phyloP scores from a whole-genome alignment of 2,329 filamentous ascomycete genomes.

The Hypoxylon sp. region DNA sequence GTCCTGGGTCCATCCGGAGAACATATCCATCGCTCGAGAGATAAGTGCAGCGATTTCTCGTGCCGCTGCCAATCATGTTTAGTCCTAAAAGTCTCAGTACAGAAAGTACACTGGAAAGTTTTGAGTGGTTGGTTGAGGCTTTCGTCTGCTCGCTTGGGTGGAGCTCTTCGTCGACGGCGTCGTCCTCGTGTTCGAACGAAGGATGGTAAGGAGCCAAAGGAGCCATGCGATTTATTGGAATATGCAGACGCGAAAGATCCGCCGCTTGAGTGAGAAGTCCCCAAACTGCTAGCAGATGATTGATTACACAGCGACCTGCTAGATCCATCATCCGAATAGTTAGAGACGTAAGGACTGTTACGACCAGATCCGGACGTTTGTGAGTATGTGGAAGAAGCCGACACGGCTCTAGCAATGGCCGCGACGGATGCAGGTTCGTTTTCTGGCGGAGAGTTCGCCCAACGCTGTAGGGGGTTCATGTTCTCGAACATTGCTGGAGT shows the following conservation, averaged over 20 bases:
- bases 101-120: constrained; percentile 78
- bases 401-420: constrained; percentile 71
- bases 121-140: constrained; percentile 63
- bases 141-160: constrained; percentile 58
- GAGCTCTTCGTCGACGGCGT: constrained; percentile 65
- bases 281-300: constrained; percentile 73
- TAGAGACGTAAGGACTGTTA: constrained; percentile 70
- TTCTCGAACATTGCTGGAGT: constrained; percentile 66
- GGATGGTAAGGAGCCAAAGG: constrained; percentile 65
- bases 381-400: constrained; percentile 64
- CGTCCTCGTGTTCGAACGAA: constrained; percentile 62
- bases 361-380: constrained; percentile 65
- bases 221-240: constrained; percentile 71
- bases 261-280: constrained; percentile 73
- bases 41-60: constrained; percentile 77
- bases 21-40: constrained; percentile 76
- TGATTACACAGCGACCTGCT: constrained; percentile 70
- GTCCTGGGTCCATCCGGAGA: constrained; percentile 70
- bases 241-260: constrained; percentile 72
- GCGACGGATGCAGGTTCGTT: constrained; percentile 73
- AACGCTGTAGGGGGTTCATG: constrained; percentile 72
- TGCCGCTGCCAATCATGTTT: constrained; percentile 81
- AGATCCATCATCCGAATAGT: constrained; percentile 74
- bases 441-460: constrained; percentile 72
- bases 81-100: constrained; percentile 76